Base-by-base conservation (phyloP, 352 stramenopile genomes). In the Phytophthora citricola region DNA sequence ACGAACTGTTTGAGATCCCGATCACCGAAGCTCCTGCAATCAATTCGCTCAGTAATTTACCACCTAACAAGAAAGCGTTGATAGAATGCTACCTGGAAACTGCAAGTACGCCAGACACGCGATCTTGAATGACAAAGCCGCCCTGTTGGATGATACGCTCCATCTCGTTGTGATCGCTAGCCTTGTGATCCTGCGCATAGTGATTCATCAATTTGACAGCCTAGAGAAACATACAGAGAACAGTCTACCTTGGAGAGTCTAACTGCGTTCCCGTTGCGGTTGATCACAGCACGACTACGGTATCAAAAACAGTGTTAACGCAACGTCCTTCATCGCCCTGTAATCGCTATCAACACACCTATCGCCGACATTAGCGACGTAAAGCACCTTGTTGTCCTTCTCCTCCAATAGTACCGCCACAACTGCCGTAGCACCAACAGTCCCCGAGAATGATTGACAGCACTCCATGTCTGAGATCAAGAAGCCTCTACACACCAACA, bases 381-480 rank as follows among this genome's bases (percentile, higher is more conserved):
- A 91, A 2, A 93, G 73, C 22, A 61, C 75, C 15, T 41, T 78
- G n/a, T 59, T 20, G 11, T 58, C 50, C 29, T 73, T 59, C 7
- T 89, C 58, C n/a, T 84, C 59, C 3, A 92, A 43, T 22, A 91
- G 22, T 34, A 92, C 7, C 4, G 81, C 81, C 4, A 75, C 80
- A 12, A 91, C 81, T 3, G 81, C 83, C 4, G 86, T 93, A 12
- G 86, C 87, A 0, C 87, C 87, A 11, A 81, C 72, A 2, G 71
- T 83, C 0, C 75, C 71, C 1, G 80, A 52, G 45, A 77, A 85
- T 3, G 61, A 62, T 56, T 87, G 62, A 51, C 83, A 91, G 66
- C 83, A 92, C 56, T 92, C 83, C 50, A 90, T 74, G 49, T 94
- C 87, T n/a, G 87, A 87, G 45, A 93, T 85, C 46, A 93, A 63